Base-by-base conservation (phyloP, 164 flowering plant genomes). In the Magnolia changhungtana region DNA sequence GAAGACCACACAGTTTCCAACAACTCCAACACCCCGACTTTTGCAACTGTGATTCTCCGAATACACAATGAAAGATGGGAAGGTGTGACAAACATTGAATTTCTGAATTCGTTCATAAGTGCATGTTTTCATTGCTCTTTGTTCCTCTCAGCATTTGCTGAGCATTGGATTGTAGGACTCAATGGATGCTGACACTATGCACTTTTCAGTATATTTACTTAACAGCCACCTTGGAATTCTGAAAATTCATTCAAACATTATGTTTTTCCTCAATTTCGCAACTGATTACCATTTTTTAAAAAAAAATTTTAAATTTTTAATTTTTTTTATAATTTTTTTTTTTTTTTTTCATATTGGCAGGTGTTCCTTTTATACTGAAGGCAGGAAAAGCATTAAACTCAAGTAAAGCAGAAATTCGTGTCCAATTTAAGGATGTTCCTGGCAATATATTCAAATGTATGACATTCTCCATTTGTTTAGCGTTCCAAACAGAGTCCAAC, bases 31-130 rank as follows among this genome's bases (percentile, higher is more conserved):
- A 95, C 98, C 74, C 98, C 98, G 75, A 95, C 98, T 74, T 95
- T 95, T 86, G 97, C 99, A 51, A 90, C 95, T 74, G 79, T 83
- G 75, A 72, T 96, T 82, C 83, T 96, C 67, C 83, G 88, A 7
- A 89, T 96, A 72, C 96, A 96, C 83, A 96, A 96, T 80, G 99
- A 96, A 85, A 87, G 99, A 89, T 96, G 99, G 99, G 99, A 96
- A 88, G 99, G 99, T 94, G 79, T 49, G 7, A 16, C 8, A 37
- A 37, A 37, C 45, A n/a, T 72, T 10, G 52, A 45, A 67, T 29
- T 67, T 50, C 16, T 20, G 27, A 63, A 70, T 7, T 61, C 24
- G 13, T 68, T 55, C 18, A 45, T 65, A 23, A 37, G 45, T 37
- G 27, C 31, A 65, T 65, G 13, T 65, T 65, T 11, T 65, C 24